Evolutionary conservation across 495 filamentous ascomycete species (phyloP).

Genomic region (Tuber brumale): DNA sequence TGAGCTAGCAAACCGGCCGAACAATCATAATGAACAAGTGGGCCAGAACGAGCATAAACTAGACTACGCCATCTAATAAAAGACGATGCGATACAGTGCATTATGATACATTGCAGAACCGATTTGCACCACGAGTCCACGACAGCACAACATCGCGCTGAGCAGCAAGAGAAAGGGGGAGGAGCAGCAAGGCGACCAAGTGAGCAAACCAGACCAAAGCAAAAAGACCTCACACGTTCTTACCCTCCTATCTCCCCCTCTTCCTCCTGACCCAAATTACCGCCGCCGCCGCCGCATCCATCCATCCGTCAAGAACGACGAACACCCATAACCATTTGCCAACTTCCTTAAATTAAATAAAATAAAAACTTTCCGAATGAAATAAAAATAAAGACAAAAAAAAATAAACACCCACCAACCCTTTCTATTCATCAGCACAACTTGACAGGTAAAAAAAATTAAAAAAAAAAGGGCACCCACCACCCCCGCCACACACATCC

Average conservation of each 20-base stretch:
- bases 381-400: background rate
- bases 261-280: background rate
- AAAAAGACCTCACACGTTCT: constrained; percentile 1
- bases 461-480: background rate
- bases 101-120: background rate
- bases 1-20: background rate
- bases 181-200: background rate
- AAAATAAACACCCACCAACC: background rate
- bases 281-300: background rate
- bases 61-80: background rate
- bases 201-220: constrained; percentile 3
- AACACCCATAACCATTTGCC: background rate
- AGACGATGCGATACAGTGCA: background rate
- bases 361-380: background rate
- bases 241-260: background rate
- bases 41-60: background rate
- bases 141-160: background rate
- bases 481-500: background rate
- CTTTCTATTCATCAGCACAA: background rate
- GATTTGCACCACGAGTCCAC: constrained; percentile 3
- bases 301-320: background rate
- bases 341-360: background rate
- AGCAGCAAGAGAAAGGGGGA: background rate
- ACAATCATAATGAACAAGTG: background rate
- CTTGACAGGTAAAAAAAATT: background rate